Evolutionary conservation across 495 filamentous ascomycete genomes (phyloP).

Genomic region (Aspergillus steynii): DNA sequence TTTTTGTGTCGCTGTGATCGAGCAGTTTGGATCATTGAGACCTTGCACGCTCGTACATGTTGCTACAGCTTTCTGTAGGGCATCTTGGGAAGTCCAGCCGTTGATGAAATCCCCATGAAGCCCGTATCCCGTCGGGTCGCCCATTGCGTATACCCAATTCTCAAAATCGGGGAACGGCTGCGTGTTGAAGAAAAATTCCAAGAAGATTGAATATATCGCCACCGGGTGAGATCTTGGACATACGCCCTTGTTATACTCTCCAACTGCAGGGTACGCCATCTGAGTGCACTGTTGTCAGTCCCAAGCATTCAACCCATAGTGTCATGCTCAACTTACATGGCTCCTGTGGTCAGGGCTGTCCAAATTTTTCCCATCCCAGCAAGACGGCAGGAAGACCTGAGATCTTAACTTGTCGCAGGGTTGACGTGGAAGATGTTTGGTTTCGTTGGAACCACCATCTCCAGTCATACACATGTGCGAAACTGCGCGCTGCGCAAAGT

Average conservation of each 20-base stretch:
- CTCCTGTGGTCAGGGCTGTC: slow-evolving; percentile 53
- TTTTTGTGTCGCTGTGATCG: slow-evolving; percentile 18
- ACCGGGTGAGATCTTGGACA: slow-evolving; percentile 51
- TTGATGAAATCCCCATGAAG: slow-evolving; percentile 31
- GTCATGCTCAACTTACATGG: slow-evolving; percentile 29
- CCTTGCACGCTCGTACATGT: slow-evolving; percentile 22
- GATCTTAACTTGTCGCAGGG: slow-evolving; percentile 32
- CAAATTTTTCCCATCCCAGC: slow-evolving; percentile 58
- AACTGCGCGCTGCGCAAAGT: slow-evolving; percentile 24
- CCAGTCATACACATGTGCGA: slow-evolving; percentile 27
- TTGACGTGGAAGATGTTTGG: slow-evolving; percentile 21
- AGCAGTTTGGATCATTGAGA: slow-evolving; percentile 16
- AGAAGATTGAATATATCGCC: slow-evolving; percentile 65
- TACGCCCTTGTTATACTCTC: slow-evolving; percentile 28
- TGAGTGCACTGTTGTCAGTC: not conserved
- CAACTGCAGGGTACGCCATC: slow-evolving; percentile 31
- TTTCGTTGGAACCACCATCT: slow-evolving; percentile 20
- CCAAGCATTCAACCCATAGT: not conserved
- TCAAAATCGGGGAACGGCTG: slow-evolving; percentile 45
- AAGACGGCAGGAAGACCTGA: slow-evolving; percentile 58
- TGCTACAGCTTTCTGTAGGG: slow-evolving; percentile 15
- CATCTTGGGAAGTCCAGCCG: slow-evolving; percentile 23
- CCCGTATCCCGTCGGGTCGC: slow-evolving; percentile 30
- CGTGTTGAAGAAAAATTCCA: slow-evolving; percentile 67
- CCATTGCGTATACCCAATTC: slow-evolving; percentile 26